Percentiles rank a stretch among this genome's conserved stretches.
These are phyloP conservation scores for Pseudogymnoascus pannorum DNA, from an alignment of 2,329 filamentous ascomycete species.

Conservation along the genomic window DNA sequence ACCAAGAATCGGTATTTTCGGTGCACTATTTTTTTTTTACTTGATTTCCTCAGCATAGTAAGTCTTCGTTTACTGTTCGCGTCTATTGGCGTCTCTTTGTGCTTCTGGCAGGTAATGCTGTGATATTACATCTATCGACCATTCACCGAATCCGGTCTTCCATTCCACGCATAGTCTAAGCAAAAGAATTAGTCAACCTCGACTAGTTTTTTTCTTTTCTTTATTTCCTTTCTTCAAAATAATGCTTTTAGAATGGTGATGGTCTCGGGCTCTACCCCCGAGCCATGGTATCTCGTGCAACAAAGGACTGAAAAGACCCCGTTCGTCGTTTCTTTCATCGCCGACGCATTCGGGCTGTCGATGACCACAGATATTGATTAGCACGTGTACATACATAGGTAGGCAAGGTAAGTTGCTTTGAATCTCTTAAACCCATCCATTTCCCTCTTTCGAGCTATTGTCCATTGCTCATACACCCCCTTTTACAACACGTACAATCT, in stretches of 20 bases:
- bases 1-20: background rate
- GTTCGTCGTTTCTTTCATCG: background rate
- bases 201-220: background rate
- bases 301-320: background rate
- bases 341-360: background rate
- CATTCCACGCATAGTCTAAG: background rate
- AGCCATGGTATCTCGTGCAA: background rate
- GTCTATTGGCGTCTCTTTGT: background rate
- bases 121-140: background rate
- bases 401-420: background rate
- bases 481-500: background rate
- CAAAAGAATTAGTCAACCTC: background rate
- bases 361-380: background rate
- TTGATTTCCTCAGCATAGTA: background rate
- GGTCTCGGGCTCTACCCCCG: background rate
- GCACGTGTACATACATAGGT: background rate
- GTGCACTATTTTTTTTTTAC: background rate
- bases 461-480: background rate
- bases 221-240: background rate
- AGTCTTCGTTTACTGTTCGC: background rate
- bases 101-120: background rate
- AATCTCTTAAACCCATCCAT: background rate
- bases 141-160: background rate
- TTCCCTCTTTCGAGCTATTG: background rate
- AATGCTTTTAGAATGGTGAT: background rate